Base-by-base conservation (phyloP, 2,329 filamentous ascomycete species). In the Cercospora sesami region DNA sequence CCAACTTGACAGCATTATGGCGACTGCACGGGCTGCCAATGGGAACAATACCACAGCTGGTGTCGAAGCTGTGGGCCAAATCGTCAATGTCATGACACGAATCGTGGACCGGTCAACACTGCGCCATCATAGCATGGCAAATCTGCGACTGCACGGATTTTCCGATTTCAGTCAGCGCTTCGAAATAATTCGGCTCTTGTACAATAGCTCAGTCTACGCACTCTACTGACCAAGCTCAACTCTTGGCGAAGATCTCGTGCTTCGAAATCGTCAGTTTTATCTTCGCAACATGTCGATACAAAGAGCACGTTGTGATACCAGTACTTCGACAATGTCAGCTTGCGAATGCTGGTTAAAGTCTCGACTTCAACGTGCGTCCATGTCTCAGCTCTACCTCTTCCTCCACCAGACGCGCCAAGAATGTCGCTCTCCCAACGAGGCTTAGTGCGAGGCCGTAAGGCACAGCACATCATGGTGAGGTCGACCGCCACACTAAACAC, bases 161-260 rank as follows among this genome's bases (percentile, higher is more conserved):
- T 65, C 68, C n/a, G 68, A 72, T 21, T 68, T 69, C n/a, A 65
- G 68, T 31, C 64, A 70, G 30, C 64, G 64, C 9, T 70, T 72
- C 21, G 70, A 72, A 62, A 62, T 69, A n/a, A 66, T 72, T 23
- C 55, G 55, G 31, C 16, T 28, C 4, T n/a, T 59, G 55, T 59
- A 59, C 28, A 59, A 59, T 30, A 28, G 51, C 23, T 30, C 51
- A 57, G 30, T 31, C 12, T 16, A n/a, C 30, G 26, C 23, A 23
- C 26, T 58, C 5, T 58, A 58, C 5, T 58, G 30, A 58, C 12
- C 14, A 21, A 51, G 18, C 12, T 16, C 48, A 26, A 28, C 2
- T 16, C 14, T 55, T 55, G 48, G 23, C 12, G 48, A n/a, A 26
- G 6, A 55, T 28, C 12, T 28, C 23, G 14, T 26, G 26, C 23